Base-by-base conservation (phyloP, 2,329 filamentous ascomycete species). In the Didymella segeticola region DNA sequence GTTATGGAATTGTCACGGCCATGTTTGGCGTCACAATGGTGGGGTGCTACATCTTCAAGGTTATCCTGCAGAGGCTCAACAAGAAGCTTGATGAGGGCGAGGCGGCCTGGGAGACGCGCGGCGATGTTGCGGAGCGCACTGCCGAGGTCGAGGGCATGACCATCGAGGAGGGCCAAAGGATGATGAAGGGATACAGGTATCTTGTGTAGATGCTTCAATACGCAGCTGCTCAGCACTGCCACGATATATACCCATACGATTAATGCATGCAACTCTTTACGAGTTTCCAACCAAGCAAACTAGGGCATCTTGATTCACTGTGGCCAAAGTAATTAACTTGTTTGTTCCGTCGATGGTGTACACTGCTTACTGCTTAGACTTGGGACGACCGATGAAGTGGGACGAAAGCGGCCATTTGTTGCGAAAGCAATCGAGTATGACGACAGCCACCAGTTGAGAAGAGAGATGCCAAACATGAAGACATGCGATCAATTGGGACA, bases 1-100 rank as follows among this genome's bases (percentile, higher is more conserved):
- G 83, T 56, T 88, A 88, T 62, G 85, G 83, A 4, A 85, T 88
- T 51, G 86, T 88, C 5, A 80, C 82, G 12, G 78, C 83, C 64
- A 88, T 88, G 85, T 88, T 87, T 63, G 83, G 83, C 3, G 62
- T 85, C 33, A 83, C 85, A 0, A 80, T 86, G 26, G 29, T 78
- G 0, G 83, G 83, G 5, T 86, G 80, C 53, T 67, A 56, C 19
- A 47, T 68, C 10, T 72, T 74, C 49, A 67, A 57, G 53, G 11
- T 67, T 2, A 66, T 74, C 22, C 29, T 74, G 26, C 38, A 65
- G 22, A 47, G 56, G 1, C 33, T 72, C 38, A 73, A 73, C 23
- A 71, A 69, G 69, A 57, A 66, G 56, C 57, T 73, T 19, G 69
- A 73, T 47, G 66, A 64, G 12, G 70, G 68, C 0, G 60, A 66